These are phyloP conservation scores for Agastache rugosa DNA, from an alignment of 257 asterid species.

Conservation along the genomic window DNA sequence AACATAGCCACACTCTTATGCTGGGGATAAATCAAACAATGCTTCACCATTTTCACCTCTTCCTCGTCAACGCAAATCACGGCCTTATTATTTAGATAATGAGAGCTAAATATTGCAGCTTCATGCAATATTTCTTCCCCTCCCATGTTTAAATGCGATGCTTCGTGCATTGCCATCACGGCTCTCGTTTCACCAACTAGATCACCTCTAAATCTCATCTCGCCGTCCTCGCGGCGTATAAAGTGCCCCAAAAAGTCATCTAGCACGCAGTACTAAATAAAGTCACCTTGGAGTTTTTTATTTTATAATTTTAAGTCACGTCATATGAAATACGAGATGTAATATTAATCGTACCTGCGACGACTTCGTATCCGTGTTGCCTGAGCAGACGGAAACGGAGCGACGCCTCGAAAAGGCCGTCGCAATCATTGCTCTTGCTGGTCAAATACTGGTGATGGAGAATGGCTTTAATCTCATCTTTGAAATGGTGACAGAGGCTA, in stretches of 20 bases:
- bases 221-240: neutral
- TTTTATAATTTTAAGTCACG: no score
- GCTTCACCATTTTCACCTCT: neutral
- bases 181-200: neutral
- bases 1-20: slow-evolving; percentile 19
- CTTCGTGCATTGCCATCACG: slow-evolving; percentile 27
- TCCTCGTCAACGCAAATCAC: neutral
- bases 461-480: slow-evolving; percentile 26
- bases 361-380: slow-evolving; percentile 31
- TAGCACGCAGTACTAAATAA: neutral
- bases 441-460: slow-evolving; percentile 25
- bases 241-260: slow-evolving; percentile 20
- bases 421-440: neutral
- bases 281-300: no score
- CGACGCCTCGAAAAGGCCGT: slow-evolving; percentile 3
- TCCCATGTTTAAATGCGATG: slow-evolving; percentile 31
- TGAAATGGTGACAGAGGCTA: slow-evolving; percentile 25
- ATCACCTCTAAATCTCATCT: neutral
- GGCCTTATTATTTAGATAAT: neutral
- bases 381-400: slow-evolving; percentile 32
- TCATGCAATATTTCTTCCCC: slow-evolving; percentile 32
- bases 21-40: slow-evolving; percentile 23
- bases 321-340: neutral
- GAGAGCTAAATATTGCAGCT: slow-evolving; percentile 21
- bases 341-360: neutral